phyloP scores from a whole-genome alignment of 1,284 basidiomycete species.

The Cutaneotrichosporon daszewskae region DNA sequence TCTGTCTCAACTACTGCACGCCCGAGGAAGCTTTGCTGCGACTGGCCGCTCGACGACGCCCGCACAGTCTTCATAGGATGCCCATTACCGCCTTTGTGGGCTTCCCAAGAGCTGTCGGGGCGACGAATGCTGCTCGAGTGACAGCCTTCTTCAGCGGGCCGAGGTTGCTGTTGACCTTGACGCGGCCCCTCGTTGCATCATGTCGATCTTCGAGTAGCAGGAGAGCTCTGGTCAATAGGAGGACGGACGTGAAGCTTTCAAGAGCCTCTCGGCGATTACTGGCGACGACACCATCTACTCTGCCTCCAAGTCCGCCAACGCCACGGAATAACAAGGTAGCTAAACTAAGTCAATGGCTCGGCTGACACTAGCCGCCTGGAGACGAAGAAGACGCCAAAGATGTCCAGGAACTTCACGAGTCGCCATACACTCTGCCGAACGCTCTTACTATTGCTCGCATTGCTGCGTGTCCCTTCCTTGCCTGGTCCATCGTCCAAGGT shows the following conservation, averaged over 20 bases:
- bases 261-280: too few species aligned
- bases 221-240: too few species aligned
- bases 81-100: conserved; percentile 11
- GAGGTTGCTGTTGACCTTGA: neutral
- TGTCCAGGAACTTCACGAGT: conserved; percentile 62
- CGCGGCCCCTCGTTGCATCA: neutral
- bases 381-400: neutral
- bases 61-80: too few species aligned
- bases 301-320: neutral
- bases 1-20: too few species aligned
- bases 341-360: neutral
- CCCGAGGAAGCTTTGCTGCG: too few species aligned
- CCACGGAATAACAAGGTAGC: neutral
- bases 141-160: neutral
- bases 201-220: too few species aligned
- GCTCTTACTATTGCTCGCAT: conserved; percentile 82
- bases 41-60: too few species aligned
- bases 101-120: conserved; percentile 2
- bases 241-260: too few species aligned
- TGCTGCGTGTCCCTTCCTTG: conserved; percentile 78
- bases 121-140: neutral
- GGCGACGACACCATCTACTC: neutral
- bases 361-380: too few species aligned
- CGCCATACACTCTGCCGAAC: conserved; percentile 94
- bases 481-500: conserved; percentile 82